Percentiles rank a stretch among this genome's conserved stretches.
Conservation (phyloP, 2,329 filamentous ascomycete species). For the Fusarium cyanostomum region DNA sequence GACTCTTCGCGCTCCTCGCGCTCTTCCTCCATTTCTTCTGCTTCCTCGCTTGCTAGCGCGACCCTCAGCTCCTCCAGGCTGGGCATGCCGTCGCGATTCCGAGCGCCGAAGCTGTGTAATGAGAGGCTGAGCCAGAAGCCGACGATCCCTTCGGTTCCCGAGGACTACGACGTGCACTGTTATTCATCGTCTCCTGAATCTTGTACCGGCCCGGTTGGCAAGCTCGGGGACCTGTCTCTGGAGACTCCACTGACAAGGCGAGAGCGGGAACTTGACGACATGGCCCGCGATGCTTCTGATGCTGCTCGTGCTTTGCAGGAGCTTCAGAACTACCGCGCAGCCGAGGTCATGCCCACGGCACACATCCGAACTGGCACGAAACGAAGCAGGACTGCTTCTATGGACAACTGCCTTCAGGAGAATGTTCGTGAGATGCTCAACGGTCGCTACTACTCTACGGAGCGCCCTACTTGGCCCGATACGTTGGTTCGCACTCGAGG, state of each 20-base stretch:
- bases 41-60: constrained; percentile 69
- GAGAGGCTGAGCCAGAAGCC: constrained; percentile 64
- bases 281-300: constrained; percentile 56
- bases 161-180: constrained; percentile 62
- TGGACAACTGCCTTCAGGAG: constrained; percentile 70
- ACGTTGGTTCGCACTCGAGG: constrained; percentile 50
- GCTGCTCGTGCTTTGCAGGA: constrained; percentile 69
- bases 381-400: constrained; percentile 67
- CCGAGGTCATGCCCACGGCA: constrained; percentile 49
- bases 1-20: constrained; percentile 69
- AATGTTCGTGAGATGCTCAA: constrained; percentile 72
- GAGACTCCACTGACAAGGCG: constrained; percentile 58
- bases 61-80: constrained; percentile 59
- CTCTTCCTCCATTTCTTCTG: constrained; percentile 72
- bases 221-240: constrained; percentile 60
- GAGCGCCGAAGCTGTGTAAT: constrained; percentile 65
- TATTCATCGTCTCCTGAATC: constrained; percentile 66
- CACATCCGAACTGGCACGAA: constrained; percentile 58
- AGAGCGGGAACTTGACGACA: constrained; percentile 57
- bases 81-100: constrained; percentile 71
- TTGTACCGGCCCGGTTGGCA: constrained; percentile 63
- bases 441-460: constrained; percentile 45
- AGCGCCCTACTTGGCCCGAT: constrained; percentile 48
- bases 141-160: constrained; percentile 65
- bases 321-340: constrained; percentile 63